Evolutionary conservation across 2,329 filamentous ascomycete genomes (phyloP), one percentile per base, ranked within the genome.

Genomic region (Fusarium algeriense): DNA sequence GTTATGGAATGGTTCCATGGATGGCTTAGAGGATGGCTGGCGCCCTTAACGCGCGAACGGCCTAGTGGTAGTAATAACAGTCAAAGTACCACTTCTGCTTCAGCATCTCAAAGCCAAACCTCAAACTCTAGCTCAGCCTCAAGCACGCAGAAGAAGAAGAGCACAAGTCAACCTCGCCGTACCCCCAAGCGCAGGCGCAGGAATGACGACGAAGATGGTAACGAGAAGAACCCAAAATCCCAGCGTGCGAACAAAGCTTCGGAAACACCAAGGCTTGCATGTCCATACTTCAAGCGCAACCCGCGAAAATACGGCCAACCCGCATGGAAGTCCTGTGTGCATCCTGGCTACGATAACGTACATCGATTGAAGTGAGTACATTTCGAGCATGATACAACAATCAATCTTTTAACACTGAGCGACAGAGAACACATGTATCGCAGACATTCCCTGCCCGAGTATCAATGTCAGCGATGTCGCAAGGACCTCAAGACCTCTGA

Each of bases 111-210:
- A 14, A 35, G 10, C 4, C 30, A 23, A 5, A 13, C 14, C 4
- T 20, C n/a, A 4, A 5, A 9, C 15, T 26, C 46, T 1, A 4
- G 30, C 2, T 35, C 46, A 4, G 23, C 23, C 23, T 23, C 23
- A 23, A 35, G 20, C 0, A 35, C 15, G 6, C 46, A 37, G 17
- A 26, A 37, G 9, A 15, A 34, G 12, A 9, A 13, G 30, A 9
- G 20, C 1, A 13, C 10, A 10, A 0, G 14, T 26, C 32, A 10
- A 9, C 23, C 44, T 30, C 48, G 12, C 3, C 32, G 32, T 11
- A 0, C 0, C 5, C 32, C 20, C 0, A 50, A 50, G 12, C 48
- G 48, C 0, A 37, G 37, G n/a, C 1, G 48, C 4, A 11, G 0
- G 15, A 6, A 48, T 0, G 45, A 17, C 6, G 45, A 5, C 1